phyloP scores from a whole-genome alignment of 2,329 filamentous ascomycete genomes.

The Trichoderma sp. region DNA sequence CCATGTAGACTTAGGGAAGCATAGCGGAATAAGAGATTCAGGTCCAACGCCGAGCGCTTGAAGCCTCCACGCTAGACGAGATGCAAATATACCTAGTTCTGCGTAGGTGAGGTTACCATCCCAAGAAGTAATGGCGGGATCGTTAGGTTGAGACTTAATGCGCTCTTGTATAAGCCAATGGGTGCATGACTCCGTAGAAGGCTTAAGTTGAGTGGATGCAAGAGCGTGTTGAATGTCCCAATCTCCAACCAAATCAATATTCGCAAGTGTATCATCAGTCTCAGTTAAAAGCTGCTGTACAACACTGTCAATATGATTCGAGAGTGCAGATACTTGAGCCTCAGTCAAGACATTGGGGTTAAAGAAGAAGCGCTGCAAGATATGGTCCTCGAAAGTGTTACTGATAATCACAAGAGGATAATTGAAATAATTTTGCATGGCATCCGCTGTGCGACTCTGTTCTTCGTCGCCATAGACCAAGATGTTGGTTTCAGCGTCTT shows the following conservation, averaged over 20 bases:
- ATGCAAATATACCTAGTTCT: constrained; percentile 5
- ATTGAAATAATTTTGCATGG: constrained; percentile 18
- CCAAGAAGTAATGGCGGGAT: constrained; percentile 22
- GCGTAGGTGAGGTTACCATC: constrained; percentile 22
- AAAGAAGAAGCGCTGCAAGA: constrained; percentile 10
- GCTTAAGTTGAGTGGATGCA: background rate
- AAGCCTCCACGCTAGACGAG: constrained; percentile 19
- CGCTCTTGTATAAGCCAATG: constrained; percentile 22
- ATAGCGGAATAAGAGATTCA: constrained; percentile 24
- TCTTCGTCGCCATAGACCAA: constrained; percentile 1
- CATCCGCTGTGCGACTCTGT: background rate
- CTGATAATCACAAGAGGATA: constrained; percentile 13
- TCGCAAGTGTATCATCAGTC: too few relatives aligned
- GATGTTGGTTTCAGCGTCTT: background rate
- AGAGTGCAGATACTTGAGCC: background rate
- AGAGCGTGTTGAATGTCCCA: constrained; percentile 18
- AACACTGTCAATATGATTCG: constrained; percentile 9
- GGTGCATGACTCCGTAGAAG: constrained; percentile 9
- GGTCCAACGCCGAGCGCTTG: constrained; percentile 16
- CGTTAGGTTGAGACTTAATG: background rate
- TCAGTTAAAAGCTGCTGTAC: constrained; percentile 12
- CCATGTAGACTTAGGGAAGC: constrained; percentile 26
- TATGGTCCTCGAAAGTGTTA: constrained; percentile 7
- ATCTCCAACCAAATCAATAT: background rate
- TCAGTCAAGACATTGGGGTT: background rate